A percentile compares a stretch with the other conserved stretches of the same genome.
Evolutionary conservation across 2,329 filamentous ascomycete genomes (phyloP).

Genomic region (Emmonsiellopsis sp.): DNA sequence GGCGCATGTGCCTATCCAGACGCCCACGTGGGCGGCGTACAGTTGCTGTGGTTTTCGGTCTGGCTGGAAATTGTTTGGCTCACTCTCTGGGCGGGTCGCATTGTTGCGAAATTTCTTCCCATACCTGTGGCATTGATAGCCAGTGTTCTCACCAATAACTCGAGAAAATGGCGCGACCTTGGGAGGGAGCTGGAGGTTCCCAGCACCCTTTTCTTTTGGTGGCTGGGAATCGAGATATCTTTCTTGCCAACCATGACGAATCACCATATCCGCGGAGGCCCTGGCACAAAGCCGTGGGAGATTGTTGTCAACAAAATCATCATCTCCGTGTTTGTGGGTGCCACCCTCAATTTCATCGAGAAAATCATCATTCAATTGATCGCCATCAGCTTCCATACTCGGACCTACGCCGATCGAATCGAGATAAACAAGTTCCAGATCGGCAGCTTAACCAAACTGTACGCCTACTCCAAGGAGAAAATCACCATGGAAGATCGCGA

Average conservation of each 20-base stretch:
- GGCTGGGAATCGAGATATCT: constrained; percentile 74
- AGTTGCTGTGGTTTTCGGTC: constrained; percentile 83
- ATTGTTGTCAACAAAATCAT: constrained; percentile 74
- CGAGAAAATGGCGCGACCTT: constrained; percentile 89
- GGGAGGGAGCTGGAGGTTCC: constrained; percentile 78
- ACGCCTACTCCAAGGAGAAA: constrained; percentile 54
- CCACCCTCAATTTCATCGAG: constrained; percentile 72
- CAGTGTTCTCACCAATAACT: constrained; percentile 71
- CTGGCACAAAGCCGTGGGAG: constrained; percentile 57
- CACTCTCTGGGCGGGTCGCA: constrained; percentile 70
- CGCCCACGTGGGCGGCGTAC: constrained; percentile 62
- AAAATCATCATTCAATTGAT: constrained; percentile 95
- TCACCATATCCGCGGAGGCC: constrained; percentile 48
- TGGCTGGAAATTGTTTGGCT: constrained; percentile 94
- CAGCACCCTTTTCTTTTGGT: constrained; percentile 83
- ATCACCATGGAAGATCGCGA: constrained; percentile 66
- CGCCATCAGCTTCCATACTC: constrained; percentile 81
- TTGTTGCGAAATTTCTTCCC: constrained; percentile 56
- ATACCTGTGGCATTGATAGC: constrained; percentile 54
- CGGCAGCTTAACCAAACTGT: constrained; percentile 54
- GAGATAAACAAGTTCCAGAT: constrained; percentile 90
- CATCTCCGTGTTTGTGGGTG: constrained; percentile 70
- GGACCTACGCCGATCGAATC: constrained; percentile 84
- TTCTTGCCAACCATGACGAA: constrained; percentile 74
- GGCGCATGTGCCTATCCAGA: constrained; percentile 51